A percentile compares a stretch with the other conserved stretches of the same genome.
These are phyloP conservation scores for Penicillium verrucosum DNA, from an alignment of 2,329 filamentous ascomycete genomes.

Conservation along the genomic window DNA sequence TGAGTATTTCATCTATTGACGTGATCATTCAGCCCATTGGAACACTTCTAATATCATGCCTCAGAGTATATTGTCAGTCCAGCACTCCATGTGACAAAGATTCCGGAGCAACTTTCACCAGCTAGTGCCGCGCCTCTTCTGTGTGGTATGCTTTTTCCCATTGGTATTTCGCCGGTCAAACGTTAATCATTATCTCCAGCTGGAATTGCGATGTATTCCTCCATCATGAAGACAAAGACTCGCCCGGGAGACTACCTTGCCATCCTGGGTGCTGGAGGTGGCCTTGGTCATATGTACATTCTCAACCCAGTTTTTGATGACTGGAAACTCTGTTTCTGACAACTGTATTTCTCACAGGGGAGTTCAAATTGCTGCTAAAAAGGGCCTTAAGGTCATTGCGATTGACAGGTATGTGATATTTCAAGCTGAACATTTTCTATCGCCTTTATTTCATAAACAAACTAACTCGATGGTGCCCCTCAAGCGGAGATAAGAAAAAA, in stretches of 20 bases:
- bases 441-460: background rate
- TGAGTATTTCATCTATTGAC: conserved; percentile 5
- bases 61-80: conserved; percentile 38
- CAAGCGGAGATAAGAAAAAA: conserved; percentile 34
- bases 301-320: background rate
- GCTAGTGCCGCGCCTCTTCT: conserved; percentile 37
- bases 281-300: conserved; percentile 39
- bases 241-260: conserved; percentile 36
- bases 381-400: conserved; percentile 37
- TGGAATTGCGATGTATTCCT: conserved; percentile 41
- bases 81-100: conserved; percentile 36
- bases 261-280: conserved; percentile 38
- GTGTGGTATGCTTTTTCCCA: conserved; percentile 29
- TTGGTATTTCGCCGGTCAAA: background rate
- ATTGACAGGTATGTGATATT: conserved; percentile 32
- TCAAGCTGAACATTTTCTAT: background rate
- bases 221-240: conserved; percentile 38
- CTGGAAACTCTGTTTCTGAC: background rate
- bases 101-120: conserved; percentile 31
- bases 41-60: background rate
- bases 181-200: conserved; percentile 19
- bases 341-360: conserved; percentile 24
- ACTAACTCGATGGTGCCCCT: background rate
- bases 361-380: conserved; percentile 37
- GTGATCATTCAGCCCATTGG: background rate